Percentiles rank a stretch among this genome's conserved stretches.
phyloP scores from a whole-genome alignment of 2,329 filamentous ascomycete species.

The Sclerotinia spermophila region DNA sequence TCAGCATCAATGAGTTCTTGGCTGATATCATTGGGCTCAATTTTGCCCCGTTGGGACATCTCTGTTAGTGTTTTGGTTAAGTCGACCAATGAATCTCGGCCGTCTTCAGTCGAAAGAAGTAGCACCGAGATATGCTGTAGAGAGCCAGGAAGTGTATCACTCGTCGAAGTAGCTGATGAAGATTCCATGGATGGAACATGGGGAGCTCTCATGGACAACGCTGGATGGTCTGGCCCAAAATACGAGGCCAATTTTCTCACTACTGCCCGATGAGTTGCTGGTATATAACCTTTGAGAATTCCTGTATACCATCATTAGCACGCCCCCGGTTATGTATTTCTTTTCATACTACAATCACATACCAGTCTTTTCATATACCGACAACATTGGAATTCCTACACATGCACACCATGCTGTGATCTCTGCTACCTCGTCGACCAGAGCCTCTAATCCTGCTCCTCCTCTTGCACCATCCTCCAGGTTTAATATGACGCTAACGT shows the following conservation, averaged over 20 bases:
- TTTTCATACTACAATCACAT: constrained; percentile 34
- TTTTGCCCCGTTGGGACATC: constrained; percentile 88
- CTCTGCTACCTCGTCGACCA: constrained; percentile 89
- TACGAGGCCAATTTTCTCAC: constrained; percentile 79
- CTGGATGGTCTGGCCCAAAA: constrained; percentile 72
- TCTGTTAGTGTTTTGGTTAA: constrained; percentile 90
- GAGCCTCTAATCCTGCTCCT: constrained; percentile 70
- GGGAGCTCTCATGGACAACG: constrained; percentile 69
- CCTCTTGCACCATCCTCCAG: constrained; percentile 66
- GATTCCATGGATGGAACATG: constrained; percentile 59
- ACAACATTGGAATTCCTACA: constrained; percentile 81
- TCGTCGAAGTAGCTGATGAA: constrained; percentile 42
- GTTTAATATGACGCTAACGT: constrained; percentile 82
- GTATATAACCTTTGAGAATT: constrained; percentile 82
- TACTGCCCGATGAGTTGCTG: constrained; percentile 77
- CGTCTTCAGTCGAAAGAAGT: constrained; percentile 82
- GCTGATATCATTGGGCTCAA: constrained; percentile 77
- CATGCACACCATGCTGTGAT: constrained; percentile 90
- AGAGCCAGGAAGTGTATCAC: constrained; percentile 38
- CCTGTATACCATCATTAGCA: constrained; percentile 49
- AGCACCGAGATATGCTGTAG: constrained; percentile 57
- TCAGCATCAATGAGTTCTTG: constrained; percentile 86
- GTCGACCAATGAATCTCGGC: constrained; percentile 90
- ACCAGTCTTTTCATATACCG: constrained; percentile 91
- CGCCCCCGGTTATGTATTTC: no score